These are phyloP conservation scores for Rhodotorula sp. DNA, from an alignment of 1,284 basidiomycete genomes.

Conservation along the genomic window DNA sequence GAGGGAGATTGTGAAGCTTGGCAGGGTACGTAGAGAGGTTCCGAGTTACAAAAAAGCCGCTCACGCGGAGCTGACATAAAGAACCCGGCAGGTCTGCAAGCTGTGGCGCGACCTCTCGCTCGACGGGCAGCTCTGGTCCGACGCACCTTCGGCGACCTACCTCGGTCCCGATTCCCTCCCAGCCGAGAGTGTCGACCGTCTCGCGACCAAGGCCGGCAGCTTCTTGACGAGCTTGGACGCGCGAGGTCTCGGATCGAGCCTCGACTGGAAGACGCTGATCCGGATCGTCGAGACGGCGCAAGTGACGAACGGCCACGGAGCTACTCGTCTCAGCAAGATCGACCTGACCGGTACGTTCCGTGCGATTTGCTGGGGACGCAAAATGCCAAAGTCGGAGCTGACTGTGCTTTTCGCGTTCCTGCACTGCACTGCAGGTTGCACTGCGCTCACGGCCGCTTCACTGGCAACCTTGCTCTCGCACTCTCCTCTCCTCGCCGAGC, in stretches of 20 bases:
- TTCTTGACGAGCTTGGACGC: constrained; percentile 68
- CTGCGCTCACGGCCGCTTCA: constrained; percentile 61
- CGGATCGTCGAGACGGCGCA: background rate
- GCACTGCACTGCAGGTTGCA: constrained; percentile 59
- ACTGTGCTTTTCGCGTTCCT: too few relatives aligned
- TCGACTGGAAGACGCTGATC: background rate
- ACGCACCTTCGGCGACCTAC: constrained; percentile 59
- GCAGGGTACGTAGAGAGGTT: constrained; percentile 61
- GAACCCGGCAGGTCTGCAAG: constrained; percentile 67
- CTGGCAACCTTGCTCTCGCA: constrained; percentile 69
- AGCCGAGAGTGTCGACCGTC: constrained; percentile 56
- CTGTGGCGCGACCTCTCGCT: constrained; percentile 73
- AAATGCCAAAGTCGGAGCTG: too few relatives aligned
- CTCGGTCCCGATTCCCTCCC: constrained; percentile 55
- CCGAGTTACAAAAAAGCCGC: constrained; percentile 12
- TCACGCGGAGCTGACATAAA: background rate
- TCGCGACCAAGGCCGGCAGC: constrained; percentile 56
- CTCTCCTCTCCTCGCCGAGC: constrained; percentile 61
- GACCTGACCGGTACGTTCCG: constrained; percentile 55
- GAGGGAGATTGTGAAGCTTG: constrained; percentile 70
- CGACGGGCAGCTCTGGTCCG: constrained; percentile 82
- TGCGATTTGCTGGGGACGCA: background rate
- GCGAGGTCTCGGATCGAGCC: constrained; percentile 54
- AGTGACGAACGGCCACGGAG: background rate
- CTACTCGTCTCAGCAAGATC: constrained; percentile 53